Percentiles rank a stretch among this genome's conserved stretches.
Conservation (phyloP, 2,329 filamentous ascomycete genomes). For the Fusarium odoratissimum region DNA sequence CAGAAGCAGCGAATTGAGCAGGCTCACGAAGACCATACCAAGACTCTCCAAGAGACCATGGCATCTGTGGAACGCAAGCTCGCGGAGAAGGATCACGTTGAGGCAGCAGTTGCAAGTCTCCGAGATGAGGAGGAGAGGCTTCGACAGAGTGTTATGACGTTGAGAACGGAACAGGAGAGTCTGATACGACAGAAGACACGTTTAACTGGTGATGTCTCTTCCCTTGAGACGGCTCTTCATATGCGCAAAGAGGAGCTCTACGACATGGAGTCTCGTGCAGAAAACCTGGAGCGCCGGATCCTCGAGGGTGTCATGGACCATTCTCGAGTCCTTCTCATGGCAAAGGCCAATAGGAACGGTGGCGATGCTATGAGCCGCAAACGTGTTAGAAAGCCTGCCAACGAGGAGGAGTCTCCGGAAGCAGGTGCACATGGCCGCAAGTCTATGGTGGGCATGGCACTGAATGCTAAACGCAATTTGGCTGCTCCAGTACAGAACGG, state of each 20-base stretch:
- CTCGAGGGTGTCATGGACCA: constrained; percentile 97
- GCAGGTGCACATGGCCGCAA: constrained; percentile 43
- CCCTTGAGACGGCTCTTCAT: constrained; percentile 88
- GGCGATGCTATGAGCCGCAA: constrained; percentile 70
- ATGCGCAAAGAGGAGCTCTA: constrained; percentile 92
- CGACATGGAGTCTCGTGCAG: constrained; percentile 89
- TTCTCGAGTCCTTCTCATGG: constrained; percentile 87
- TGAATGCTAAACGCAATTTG: constrained; percentile 63
- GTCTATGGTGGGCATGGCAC: constrained; percentile 64
- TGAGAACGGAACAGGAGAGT: constrained; percentile 78
- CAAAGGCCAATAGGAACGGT: constrained; percentile 65
- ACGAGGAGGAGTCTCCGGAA: constrained; percentile 35
- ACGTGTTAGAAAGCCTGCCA: constrained; percentile 59
- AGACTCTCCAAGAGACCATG: constrained; percentile 81
- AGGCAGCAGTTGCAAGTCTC: constrained; percentile 64
- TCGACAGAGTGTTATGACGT: constrained; percentile 64
- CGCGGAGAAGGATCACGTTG: constrained; percentile 72
- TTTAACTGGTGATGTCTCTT: constrained; percentile 86
- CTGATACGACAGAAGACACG: constrained; percentile 82
- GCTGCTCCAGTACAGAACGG: constrained; percentile 60
- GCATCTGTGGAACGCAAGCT: constrained; percentile 82
- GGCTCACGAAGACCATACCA: constrained; percentile 82
- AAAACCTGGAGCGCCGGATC: constrained; percentile 90
- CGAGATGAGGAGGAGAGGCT: constrained; percentile 65
- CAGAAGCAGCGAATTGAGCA: constrained; percentile 81